Percentiles rank a stretch among this genome's conserved stretches.
Evolutionary conservation across 768 basidiomycete genomes (phyloP).

Genomic region (Sporobolomyces phaffii): DNA sequence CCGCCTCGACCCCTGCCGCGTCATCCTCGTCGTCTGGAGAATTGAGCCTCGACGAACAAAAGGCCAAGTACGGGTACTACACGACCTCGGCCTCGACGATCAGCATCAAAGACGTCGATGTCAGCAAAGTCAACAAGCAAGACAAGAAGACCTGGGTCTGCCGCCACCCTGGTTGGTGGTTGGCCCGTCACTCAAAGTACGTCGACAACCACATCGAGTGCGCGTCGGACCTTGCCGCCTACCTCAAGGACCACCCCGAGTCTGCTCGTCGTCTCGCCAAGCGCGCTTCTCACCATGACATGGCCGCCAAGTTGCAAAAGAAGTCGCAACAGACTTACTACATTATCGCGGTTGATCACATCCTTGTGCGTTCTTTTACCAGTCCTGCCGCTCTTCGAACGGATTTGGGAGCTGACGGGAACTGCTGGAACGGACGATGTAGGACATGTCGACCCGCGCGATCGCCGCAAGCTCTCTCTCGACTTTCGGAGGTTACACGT

Average conservation of each 20-base stretch:
- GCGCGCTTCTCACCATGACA: slow-evolving; percentile 19
- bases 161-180: slow-evolving; percentile 31
- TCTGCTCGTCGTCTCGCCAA: slow-evolving; percentile 8
- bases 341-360: slow-evolving; percentile 33
- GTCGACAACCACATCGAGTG: slow-evolving; percentile 32
- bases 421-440: background rate
- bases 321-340: slow-evolving; percentile 18
- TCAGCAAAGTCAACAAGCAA: slow-evolving; percentile 1
- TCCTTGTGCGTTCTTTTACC: slow-evolving; percentile 5
- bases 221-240: slow-evolving; percentile 23
- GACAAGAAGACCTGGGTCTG: slow-evolving; percentile 33
- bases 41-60: slow-evolving; percentile 3
- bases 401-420: background rate
- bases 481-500: slow-evolving; percentile 29
- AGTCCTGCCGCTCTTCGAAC: no score
- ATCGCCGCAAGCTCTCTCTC: background rate
- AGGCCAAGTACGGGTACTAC: slow-evolving; percentile 31
- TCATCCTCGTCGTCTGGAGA: background rate
- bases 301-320: slow-evolving; percentile 17
- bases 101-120: slow-evolving; percentile 18
- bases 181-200: slow-evolving; percentile 22
- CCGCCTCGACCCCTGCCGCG: slow-evolving; percentile 1
- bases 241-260: slow-evolving; percentile 21
- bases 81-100: background rate
- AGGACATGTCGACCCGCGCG: slow-evolving; percentile 33